Evolutionary conservation across 495 filamentous ascomycete genomes (phyloP), one percentile per base, ranked within the genome.

Genomic region (Aspergillus cavernicola): DNA sequence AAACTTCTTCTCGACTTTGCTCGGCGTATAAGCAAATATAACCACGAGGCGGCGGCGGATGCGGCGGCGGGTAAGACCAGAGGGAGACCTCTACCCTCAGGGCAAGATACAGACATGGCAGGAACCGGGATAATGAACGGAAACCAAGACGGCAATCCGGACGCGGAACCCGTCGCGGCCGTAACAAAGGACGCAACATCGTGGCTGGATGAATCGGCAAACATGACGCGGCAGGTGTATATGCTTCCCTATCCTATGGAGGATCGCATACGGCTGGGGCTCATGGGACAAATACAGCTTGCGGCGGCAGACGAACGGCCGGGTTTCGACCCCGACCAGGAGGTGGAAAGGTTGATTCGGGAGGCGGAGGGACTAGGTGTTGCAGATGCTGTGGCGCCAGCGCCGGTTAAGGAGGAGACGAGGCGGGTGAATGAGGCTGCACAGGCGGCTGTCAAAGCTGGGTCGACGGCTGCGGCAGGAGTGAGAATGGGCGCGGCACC

Each of bases 181-280:
- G 70, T 76, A 11, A 75, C 72, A 7, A 71, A 74, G 43, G 66
- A 64, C n/a, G 72, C 71, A 9, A 74, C 71, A 2, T 64, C 60
- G 29, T 78, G 74, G 74, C 61, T 78, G 37, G 72, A 78, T 15
- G 67, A 75, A 36, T 73, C 70, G 28, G 73, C 74, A 11, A 66
- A 72, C 33, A 56, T 70, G 58, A 67, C 69, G 15, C 68, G 73
- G n/a, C 63, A 74, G 57, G 67, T 63, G 6, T 75, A 74, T 50
- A 73, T 76, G 69, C 50, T 75, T 20, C 72, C 73, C 35, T 78
- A 75, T 50, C 74, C 74, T 24, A 71, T 66, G 60, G 73, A 76
- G 53, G 74, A 78, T 35, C 68, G 73, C 33, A 76, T 78, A 45
- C 69, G 74, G n/a, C 62, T 71, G 65, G 74, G 74, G 1, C 31